These are phyloP conservation scores for Xylaria sp. DNA, from an alignment of 2,329 filamentous ascomycete genomes.

Conservation along the genomic window DNA sequence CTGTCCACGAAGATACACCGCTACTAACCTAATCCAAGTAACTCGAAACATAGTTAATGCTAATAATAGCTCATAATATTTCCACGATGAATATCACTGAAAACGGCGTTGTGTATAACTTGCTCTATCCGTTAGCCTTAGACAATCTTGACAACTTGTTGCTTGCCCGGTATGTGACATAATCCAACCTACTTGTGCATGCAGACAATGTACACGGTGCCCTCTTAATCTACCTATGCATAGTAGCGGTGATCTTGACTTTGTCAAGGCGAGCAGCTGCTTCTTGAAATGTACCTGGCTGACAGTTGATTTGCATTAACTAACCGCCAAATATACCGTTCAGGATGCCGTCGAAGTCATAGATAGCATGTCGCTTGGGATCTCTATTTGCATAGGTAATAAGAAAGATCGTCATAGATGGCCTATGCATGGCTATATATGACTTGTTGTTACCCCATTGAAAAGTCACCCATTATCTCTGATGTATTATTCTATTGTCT, in stretches of 20 bases:
- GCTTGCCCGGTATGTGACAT: too few relatives aligned
- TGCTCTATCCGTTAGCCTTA: not conserved
- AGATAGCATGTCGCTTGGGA: not conserved
- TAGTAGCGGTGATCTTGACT: too few relatives aligned
- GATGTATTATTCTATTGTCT: not conserved
- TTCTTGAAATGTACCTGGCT: too few relatives aligned
- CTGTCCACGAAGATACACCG: slow-evolving; percentile 39
- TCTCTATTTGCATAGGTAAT: too few relatives aligned
- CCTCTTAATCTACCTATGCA: too few relatives aligned
- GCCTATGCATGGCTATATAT: not conserved
- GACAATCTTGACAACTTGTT: not conserved
- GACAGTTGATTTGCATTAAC: too few relatives aligned
- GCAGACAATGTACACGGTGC: too few relatives aligned
- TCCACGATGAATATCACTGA: not conserved
- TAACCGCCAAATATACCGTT: too few relatives aligned
- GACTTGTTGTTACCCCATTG: too few relatives aligned
- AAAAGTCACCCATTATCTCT: not conserved
- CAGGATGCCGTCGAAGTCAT: too few relatives aligned
- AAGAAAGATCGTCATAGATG: too few relatives aligned
- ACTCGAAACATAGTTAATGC: not conserved
- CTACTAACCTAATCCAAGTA: slow-evolving; percentile 21
- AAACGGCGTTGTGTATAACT: not conserved
- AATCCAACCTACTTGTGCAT: not conserved
- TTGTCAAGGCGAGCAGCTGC: too few relatives aligned
- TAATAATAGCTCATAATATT: not conserved